phyloP scores from a whole-genome alignment of 2,329 filamentous ascomycete genomes.

The Scedosporium aurantiacum region DNA sequence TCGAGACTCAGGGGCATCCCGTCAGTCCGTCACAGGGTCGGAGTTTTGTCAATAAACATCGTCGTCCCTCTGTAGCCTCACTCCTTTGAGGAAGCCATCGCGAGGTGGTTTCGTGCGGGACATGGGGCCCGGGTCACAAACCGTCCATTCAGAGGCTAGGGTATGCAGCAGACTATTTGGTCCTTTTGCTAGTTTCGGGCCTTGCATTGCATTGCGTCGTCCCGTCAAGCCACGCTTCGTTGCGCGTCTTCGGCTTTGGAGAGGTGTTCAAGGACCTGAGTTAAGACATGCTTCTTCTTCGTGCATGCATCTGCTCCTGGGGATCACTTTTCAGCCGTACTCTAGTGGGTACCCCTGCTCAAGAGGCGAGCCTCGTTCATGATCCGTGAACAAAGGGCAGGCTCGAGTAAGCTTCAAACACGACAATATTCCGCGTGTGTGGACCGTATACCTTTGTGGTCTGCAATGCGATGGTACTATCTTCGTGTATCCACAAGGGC shows the following conservation, averaged over 20 bases:
- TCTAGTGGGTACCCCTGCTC: too few species aligned
- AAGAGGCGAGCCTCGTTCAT: too few species aligned
- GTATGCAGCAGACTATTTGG: background rate
- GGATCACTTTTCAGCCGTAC: too few species aligned
- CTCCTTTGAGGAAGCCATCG: background rate
- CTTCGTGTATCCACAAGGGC: background rate
- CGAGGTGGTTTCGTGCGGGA: background rate
- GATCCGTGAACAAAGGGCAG: too few species aligned
- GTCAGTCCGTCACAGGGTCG: too few species aligned
- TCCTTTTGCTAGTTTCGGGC: background rate
- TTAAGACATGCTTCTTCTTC: background rate
- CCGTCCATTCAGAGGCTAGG: background rate
- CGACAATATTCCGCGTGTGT: too few species aligned
- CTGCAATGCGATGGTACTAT: background rate
- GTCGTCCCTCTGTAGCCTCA: background rate
- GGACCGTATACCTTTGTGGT: background rate
- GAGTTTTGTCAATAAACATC: background rate
- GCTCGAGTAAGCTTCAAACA: too few species aligned
- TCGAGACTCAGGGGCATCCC: too few species aligned
- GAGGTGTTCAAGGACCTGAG: background rate
- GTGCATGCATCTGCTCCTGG: too few species aligned
- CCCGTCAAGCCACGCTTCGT: background rate
- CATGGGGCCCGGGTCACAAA: background rate
- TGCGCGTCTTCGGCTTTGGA: background rate
- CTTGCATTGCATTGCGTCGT: background rate